These are phyloP conservation scores for Pythium dissotocum DNA, from an alignment of 352 stramenopile species.

Conservation along the genomic window DNA sequence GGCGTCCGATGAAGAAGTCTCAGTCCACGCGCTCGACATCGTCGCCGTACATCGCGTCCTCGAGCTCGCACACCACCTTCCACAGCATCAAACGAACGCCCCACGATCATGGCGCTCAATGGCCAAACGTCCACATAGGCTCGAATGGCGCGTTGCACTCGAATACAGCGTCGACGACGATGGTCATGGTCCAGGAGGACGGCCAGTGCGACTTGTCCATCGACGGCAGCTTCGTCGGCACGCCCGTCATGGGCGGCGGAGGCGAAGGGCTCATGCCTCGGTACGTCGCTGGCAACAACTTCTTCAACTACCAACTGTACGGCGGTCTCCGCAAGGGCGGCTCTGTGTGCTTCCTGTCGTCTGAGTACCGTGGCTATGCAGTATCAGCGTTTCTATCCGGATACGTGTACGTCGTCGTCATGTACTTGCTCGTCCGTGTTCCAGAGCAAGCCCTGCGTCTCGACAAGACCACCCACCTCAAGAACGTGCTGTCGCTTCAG, in stretches of 20 bases:
- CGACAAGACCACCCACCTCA: conserved; percentile 12
- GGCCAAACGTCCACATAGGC: conserved; percentile 2
- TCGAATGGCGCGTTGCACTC: background rate
- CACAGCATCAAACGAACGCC: conserved; percentile 10
- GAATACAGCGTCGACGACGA: background rate
- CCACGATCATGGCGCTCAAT: background rate
- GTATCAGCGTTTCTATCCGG: conserved; percentile 29
- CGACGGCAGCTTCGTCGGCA: conserved; percentile 17
- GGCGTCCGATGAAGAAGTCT: conserved; percentile 16
- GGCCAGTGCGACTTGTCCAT: conserved; percentile 25
- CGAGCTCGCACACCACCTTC: conserved; percentile 23
- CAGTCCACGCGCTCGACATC: conserved; percentile 10
- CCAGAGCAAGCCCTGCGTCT: conserved; percentile 20
- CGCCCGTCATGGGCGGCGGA: conserved; percentile 14
- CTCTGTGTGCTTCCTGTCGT: conserved; percentile 21
- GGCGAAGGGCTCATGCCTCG: conserved; percentile 8
- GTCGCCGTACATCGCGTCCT: conserved; percentile 18
- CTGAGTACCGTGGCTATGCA: conserved; percentile 27
- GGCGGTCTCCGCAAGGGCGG: conserved; percentile 28
- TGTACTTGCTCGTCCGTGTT: conserved; percentile 23
- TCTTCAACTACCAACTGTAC: conserved; percentile 39
- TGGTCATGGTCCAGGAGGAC: conserved; percentile 26
- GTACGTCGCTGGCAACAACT: conserved; percentile 29
- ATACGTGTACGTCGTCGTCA: conserved; percentile 32
- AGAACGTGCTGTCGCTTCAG: conserved; percentile 33